Conservation (phyloP, 768 basidiomycete species). For the Fomitopsis pulvina region DNA sequence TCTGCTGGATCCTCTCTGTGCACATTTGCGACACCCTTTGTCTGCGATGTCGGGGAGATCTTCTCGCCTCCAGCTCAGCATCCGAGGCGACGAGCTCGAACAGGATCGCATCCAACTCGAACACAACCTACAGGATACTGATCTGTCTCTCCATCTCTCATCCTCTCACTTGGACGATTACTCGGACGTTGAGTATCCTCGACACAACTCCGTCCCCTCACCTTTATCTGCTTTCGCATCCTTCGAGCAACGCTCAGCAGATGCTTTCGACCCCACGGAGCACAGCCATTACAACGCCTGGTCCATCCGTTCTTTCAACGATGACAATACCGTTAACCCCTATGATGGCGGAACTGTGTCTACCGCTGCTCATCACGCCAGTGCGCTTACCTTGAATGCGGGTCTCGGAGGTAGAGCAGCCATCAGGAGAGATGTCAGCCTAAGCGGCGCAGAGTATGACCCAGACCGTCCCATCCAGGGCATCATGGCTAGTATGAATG, state of each 20-base stretch:
- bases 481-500: conserved; percentile 59
- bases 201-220: conserved; percentile 57
- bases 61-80: conserved; percentile 39
- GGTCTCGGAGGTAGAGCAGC: conserved; percentile 58
- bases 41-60: conserved; percentile 14
- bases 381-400: conserved; percentile 78
- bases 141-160: conserved; percentile 66
- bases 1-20: neutral
- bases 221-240: conserved; percentile 54
- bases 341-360: conserved; percentile 66
- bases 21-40: conserved; percentile 13
- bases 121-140: conserved; percentile 66
- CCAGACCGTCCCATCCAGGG: conserved; percentile 73
- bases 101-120: conserved; percentile 73
- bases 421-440: conserved; percentile 42
- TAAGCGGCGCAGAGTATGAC: conserved; percentile 81
- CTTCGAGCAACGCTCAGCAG: conserved; percentile 49
- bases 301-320: conserved; percentile 40
- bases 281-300: conserved; percentile 28
- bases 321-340: conserved; percentile 61
- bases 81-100: conserved; percentile 70
- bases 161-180: conserved; percentile 37
- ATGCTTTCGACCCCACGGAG: conserved; percentile 50
- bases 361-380: conserved; percentile 86
- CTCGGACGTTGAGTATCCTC: conserved; percentile 60